phyloP scores from a whole-genome alignment of 2,329 filamentous ascomycete species.

The Cordyceps cicadae region DNA sequence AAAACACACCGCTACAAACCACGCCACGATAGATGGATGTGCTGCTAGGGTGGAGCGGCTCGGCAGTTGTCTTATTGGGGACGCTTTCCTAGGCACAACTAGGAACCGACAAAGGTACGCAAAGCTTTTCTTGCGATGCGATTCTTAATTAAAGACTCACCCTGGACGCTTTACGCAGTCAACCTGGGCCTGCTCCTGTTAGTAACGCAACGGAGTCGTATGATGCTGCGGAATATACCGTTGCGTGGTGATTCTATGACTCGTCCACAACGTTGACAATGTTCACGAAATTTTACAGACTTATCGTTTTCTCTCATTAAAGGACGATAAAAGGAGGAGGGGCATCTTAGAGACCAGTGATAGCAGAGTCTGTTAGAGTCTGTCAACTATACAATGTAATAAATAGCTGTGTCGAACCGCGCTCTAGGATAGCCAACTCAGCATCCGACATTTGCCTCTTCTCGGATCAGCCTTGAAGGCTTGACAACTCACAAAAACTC shows the following conservation, averaged over 20 bases:
- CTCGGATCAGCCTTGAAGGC: not conserved
- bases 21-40: not conserved
- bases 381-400: not conserved
- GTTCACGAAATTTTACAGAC: not conserved
- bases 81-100: not conserved
- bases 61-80: not conserved
- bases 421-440: not conserved
- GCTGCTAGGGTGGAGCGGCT: not conserved
- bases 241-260: not conserved
- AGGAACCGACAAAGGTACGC: not conserved
- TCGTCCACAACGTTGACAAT: not conserved
- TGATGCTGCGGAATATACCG: not conserved
- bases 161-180: not conserved
- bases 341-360: too few species aligned
- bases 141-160: not conserved
- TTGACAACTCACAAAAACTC: not conserved
- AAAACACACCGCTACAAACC: not conserved
- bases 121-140: not conserved
- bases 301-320: not conserved
- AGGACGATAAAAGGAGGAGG: not conserved
- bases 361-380: not conserved
- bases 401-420: not conserved
- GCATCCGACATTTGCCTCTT: not conserved
- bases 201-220: not conserved
- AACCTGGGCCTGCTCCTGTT: not conserved